Percentiles rank a stretch among this genome's conserved stretches.
These are phyloP conservation scores for Xylariaceae sp. DNA, from an alignment of 2,329 filamentous ascomycete genomes.

Conservation along the genomic window DNA sequence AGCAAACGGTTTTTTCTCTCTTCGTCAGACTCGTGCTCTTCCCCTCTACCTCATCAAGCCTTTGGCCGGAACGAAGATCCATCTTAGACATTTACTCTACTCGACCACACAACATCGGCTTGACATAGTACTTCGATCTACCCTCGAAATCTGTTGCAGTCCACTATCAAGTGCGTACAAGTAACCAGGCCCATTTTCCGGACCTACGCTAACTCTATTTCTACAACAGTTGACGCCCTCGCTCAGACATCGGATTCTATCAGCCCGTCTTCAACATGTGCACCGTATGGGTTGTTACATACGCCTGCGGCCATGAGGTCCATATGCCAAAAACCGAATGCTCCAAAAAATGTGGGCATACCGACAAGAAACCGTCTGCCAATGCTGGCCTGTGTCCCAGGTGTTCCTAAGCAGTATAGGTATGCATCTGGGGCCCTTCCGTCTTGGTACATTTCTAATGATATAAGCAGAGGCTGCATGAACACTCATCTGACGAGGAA, in stretches of 20 bases:
- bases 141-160: background rate
- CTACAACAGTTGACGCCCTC: background rate
- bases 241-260: background rate
- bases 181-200: background rate
- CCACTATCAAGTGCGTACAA: slow-evolving; percentile 5
- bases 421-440: too few relatives aligned
- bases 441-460: too few relatives aligned
- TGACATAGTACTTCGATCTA: background rate
- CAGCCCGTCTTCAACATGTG: slow-evolving; percentile 23
- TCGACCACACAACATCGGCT: background rate
- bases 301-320: slow-evolving; percentile 23
- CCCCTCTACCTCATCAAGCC: background rate
- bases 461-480: too few relatives aligned
- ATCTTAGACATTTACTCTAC: background rate
- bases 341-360: background rate
- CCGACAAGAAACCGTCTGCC: background rate
- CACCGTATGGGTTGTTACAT: slow-evolving; percentile 20
- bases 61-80: background rate
- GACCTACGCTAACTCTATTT: background rate
- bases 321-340: too few relatives aligned
- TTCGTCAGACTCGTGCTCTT: slow-evolving; percentile 7
- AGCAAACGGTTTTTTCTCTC: slow-evolving; percentile 14
- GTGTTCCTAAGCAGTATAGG: too few relatives aligned
- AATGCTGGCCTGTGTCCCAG: too few relatives aligned
- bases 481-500: background rate